These are phyloP conservation scores for Ceratobasidium sp. DNA, from an alignment of 1,284 basidiomycete genomes.

Conservation along the genomic window DNA sequence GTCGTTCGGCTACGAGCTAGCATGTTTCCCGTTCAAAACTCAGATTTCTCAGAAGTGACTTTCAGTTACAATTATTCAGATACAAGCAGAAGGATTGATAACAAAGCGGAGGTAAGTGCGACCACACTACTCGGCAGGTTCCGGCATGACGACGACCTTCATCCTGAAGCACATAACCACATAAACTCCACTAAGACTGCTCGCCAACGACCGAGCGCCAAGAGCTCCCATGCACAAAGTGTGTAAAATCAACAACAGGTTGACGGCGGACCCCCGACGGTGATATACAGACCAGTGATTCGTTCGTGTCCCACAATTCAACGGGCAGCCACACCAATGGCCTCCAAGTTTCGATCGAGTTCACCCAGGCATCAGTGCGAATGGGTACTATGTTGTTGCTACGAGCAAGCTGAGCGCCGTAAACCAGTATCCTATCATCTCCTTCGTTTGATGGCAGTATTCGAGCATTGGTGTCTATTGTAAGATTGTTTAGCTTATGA, in stretches of 20 bases:
- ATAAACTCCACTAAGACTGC: background rate
- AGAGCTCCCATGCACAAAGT: background rate
- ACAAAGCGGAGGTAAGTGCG: no score
- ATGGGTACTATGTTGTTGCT: background rate
- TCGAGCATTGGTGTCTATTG: conserved; percentile 17
- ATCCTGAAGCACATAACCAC: background rate
- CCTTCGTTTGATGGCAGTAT: conserved; percentile 34
- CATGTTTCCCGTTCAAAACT: no score
- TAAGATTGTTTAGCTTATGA: conserved; percentile 56
- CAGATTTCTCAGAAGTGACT: no score
- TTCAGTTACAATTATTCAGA: no score
- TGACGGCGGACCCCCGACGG: background rate
- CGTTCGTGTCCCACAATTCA: background rate
- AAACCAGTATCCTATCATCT: background rate
- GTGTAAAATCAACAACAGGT: background rate
- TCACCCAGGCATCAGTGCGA: background rate
- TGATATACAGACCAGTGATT: background rate
- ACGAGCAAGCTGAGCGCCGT: background rate
- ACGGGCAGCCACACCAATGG: background rate
- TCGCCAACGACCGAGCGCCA: background rate
- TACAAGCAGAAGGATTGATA: no score
- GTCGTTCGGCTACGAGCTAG: no score
- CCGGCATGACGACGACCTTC: no score
- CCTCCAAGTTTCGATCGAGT: background rate
- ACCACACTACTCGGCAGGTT: background rate